A percentile compares a stretch with the other conserved stretches of the same genome.
Evolutionary conservation across 495 filamentous ascomycete genomes (phyloP).

Genomic region (Glonium stellatum): DNA sequence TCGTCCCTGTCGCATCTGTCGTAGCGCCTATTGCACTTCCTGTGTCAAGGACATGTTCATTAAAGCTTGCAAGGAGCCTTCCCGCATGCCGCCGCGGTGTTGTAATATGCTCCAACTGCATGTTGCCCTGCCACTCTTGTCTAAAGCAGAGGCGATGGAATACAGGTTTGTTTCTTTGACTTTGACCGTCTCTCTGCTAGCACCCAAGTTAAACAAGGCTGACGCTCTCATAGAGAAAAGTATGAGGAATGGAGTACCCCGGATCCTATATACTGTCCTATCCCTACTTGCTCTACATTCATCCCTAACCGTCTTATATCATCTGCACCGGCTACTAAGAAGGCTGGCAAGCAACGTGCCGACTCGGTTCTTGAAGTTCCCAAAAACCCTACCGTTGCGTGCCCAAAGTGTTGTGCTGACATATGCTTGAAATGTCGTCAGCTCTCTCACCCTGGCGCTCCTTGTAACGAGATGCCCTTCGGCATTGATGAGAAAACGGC

Average conservation of each 20-base stretch:
- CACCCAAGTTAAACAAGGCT: background rate
- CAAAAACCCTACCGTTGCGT: constrained; percentile 11
- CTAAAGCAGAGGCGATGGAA: constrained; percentile 10
- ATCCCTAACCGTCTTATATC: constrained; percentile 27
- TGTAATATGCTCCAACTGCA: constrained; percentile 29
- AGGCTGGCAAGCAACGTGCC: constrained; percentile 16
- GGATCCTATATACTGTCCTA: constrained; percentile 33
- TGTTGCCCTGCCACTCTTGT: constrained; percentile 20
- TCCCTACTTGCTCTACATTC: constrained; percentile 31
- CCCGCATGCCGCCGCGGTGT: constrained; percentile 32
- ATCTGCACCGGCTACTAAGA: background rate
- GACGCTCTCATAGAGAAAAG: constrained; percentile 4
- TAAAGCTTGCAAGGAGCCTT: constrained; percentile 21
- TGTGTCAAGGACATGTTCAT: constrained; percentile 32
- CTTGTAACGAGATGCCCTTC: constrained; percentile 19
- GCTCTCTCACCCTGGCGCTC: constrained; percentile 14
- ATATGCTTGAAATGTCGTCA: constrained; percentile 30
- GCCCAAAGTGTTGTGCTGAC: constrained; percentile 27
- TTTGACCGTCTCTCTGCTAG: background rate
- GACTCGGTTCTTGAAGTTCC: constrained; percentile 18
- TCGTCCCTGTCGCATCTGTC: constrained; percentile 27
- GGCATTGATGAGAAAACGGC: constrained; percentile 26
- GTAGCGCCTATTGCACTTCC: constrained; percentile 23
- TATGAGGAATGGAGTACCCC: constrained; percentile 34
- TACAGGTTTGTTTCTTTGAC: constrained; percentile 16